A percentile compares a stretch with the other conserved stretches of the same genome.
Conservation (phyloP, 192 early-diverging fungal species). For the Jimgerdemannia flammicorona region DNA sequence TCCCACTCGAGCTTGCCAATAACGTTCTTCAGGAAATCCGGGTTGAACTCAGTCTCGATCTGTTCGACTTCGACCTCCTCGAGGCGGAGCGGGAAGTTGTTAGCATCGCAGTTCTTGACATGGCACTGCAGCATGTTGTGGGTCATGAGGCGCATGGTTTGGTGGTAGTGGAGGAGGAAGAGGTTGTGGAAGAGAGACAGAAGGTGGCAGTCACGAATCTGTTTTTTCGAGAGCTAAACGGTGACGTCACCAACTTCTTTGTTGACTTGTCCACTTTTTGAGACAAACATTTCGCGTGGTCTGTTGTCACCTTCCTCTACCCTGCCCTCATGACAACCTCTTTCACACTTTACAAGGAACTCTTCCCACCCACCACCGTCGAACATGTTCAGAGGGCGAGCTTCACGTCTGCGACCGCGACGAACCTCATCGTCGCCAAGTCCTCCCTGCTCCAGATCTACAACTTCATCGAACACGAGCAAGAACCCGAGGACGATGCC, state of each 20-base stretch:
- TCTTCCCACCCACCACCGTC: conserved; percentile 59
- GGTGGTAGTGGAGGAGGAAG: too few species aligned
- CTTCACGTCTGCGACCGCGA: conserved; percentile 54
- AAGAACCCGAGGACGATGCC: conserved; percentile 19
- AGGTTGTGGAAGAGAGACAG: too few species aligned
- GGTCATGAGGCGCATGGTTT: conserved; percentile 83
- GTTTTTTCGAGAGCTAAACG: too few species aligned
- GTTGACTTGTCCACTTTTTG: too few species aligned
- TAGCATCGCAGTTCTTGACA: conserved; percentile 88
- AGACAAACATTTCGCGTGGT: too few species aligned
- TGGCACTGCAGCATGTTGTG: conserved; percentile 99
- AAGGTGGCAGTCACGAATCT: neutral
- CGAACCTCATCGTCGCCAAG: conserved; percentile 66
- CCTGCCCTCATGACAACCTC: conserved; percentile 31
- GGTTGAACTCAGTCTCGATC: conserved; percentile 83
- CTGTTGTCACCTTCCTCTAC: neutral
- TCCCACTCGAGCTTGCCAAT: conserved; percentile 78
- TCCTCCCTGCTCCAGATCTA: conserved; percentile 67
- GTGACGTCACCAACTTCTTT: too few species aligned
- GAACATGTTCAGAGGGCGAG: conserved; percentile 55
- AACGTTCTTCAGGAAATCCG: conserved; percentile 81
- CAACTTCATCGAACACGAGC: conserved; percentile 52
- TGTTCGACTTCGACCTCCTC: conserved; percentile 80
- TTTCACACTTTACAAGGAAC: conserved; percentile 55
- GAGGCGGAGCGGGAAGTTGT: conserved; percentile 90